These are phyloP conservation scores for Jaltomata sinuosa DNA, from an alignment of 257 asterid species.

Conservation along the genomic window DNA sequence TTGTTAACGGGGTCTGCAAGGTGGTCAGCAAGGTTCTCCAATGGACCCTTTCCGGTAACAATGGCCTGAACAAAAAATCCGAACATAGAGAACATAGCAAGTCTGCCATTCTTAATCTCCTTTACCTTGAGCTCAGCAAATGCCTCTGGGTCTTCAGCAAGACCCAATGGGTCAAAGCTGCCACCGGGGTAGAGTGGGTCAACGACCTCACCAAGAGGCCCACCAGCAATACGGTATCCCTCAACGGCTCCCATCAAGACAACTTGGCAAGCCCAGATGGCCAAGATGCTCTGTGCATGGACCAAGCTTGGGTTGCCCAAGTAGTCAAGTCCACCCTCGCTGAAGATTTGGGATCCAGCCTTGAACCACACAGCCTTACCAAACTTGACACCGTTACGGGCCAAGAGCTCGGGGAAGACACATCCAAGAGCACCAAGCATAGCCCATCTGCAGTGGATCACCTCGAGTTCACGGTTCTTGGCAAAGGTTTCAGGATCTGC, in stretches of 20 bases:
- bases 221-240: background rate
- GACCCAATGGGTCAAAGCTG: background rate
- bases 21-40: constrained; percentile 62
- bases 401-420: constrained; percentile 1
- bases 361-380: background rate
- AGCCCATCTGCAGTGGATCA: background rate
- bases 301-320: background rate
- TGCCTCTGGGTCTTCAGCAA: background rate
- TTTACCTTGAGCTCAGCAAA: background rate
- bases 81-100: background rate
- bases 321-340: background rate
- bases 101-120: background rate
- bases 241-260: background rate
- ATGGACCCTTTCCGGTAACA: constrained; percentile 54
- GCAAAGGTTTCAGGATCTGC: constrained; percentile 35
- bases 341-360: background rate
- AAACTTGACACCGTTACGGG: background rate
- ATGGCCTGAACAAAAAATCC: constrained; percentile 60
- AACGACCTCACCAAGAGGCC: background rate
- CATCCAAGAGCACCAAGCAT: background rate
- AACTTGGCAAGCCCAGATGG: background rate
- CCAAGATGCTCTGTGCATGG: background rate
- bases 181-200: background rate
- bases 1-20: constrained; percentile 40
- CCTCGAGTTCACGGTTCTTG: background rate